These are phyloP conservation scores for Trichoderma afroharzianum DNA, from an alignment of 2,329 filamentous ascomycete species.

Conservation along the genomic window DNA sequence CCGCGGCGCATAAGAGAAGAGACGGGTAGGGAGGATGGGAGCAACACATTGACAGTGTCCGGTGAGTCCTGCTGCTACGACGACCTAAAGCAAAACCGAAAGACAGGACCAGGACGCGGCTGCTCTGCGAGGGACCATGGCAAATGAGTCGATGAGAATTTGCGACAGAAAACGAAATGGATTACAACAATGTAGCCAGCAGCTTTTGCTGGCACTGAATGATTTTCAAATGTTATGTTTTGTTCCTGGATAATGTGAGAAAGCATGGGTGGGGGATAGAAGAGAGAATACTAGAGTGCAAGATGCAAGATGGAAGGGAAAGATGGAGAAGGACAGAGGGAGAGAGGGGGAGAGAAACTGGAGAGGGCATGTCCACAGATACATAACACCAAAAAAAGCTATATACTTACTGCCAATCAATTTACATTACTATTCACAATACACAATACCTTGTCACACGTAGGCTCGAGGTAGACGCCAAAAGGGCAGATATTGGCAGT, in stretches of 20 bases:
- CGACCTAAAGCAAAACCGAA: not conserved
- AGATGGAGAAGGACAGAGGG: not conserved
- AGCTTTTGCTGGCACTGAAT: not conserved
- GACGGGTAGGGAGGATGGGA: not conserved
- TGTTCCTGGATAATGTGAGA: not conserved
- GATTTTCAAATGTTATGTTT: not conserved
- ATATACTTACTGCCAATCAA: conserved; percentile 8
- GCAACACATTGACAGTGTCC: not conserved
- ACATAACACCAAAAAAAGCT: conserved; percentile 6
- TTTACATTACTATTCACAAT: not conserved
- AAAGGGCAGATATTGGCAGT: not conserved
- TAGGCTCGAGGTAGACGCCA: not conserved
- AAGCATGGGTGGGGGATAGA: not conserved
- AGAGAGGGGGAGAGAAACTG: not conserved
- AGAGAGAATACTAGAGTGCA: not conserved
- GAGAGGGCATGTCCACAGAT: not conserved
- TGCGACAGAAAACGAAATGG: not conserved
- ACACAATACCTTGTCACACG: not conserved
- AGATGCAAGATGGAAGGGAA: not conserved
- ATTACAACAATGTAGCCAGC: not conserved
- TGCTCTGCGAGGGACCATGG: not conserved
- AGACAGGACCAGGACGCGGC: not conserved
- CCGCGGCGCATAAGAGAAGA: not conserved
- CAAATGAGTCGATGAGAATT: not conserved
- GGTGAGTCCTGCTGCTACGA: not conserved